A percentile compares a stretch with the other conserved stretches of the same genome.
phyloP scores from a whole-genome alignment of 768 basidiomycete species.

The Tricholomella constricta region DNA sequence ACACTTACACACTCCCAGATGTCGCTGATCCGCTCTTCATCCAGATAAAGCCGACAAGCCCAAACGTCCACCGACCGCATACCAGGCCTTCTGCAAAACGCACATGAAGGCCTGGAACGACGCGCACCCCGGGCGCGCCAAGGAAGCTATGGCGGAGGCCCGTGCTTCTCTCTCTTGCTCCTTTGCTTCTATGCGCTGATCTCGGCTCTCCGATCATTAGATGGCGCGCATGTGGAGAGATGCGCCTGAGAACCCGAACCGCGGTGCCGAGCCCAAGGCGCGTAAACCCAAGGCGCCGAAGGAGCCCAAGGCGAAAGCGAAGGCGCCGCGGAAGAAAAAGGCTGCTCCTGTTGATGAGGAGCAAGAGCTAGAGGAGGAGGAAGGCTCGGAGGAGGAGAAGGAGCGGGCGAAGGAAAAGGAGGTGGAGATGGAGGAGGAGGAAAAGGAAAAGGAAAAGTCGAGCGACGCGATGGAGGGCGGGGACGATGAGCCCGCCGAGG shows the following conservation, averaged over 20 bases:
- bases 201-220: constrained; percentile 30
- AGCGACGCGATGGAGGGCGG: background rate
- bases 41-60: constrained; percentile 46
- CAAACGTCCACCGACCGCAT: constrained; percentile 60
- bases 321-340: constrained; percentile 22
- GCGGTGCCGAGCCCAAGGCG: constrained; percentile 52
- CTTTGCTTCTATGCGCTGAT: background rate
- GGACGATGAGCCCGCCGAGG: too few relatives aligned
- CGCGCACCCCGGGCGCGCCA: constrained; percentile 49
- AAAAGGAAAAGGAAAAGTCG: background rate
- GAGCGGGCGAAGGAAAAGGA: constrained; percentile 3
- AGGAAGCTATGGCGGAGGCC: constrained; percentile 55
- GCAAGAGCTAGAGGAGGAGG: constrained; percentile 12
- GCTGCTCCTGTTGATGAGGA: constrained; percentile 12
- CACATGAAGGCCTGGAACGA: constrained; percentile 61
- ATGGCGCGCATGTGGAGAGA: constrained; percentile 60
- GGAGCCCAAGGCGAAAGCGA: constrained; percentile 27
- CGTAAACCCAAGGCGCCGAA: constrained; percentile 44
- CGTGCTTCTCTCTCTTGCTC: constrained; percentile 9
- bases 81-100: constrained; percentile 57
- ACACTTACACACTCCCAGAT: background rate
- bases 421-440: constrained; percentile 13
- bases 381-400: constrained; percentile 1
- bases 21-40: background rate
- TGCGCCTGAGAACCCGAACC: constrained; percentile 65